Conservation (phyloP, 176 grass and related monocot species). For the Oryza punctata region DNA sequence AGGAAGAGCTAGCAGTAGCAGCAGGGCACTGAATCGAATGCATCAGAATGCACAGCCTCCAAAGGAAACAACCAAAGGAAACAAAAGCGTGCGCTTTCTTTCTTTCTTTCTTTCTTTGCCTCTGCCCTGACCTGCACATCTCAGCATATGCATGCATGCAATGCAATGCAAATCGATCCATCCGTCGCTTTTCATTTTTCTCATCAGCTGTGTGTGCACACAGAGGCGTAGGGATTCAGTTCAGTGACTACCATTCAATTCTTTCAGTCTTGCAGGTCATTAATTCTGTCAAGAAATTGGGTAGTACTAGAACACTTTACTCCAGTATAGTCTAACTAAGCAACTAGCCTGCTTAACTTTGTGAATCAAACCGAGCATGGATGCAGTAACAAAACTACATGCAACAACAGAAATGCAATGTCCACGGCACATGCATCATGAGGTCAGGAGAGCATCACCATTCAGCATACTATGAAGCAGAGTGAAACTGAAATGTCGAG, state of each 20-base stretch:
- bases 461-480: neutral
- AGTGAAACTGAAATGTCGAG: neutral
- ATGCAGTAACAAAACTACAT: neutral
- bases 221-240: neutral
- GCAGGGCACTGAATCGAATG: slow-evolving; percentile 87
- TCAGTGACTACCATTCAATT: neutral
- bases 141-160: neutral
- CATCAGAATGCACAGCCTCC: slow-evolving; percentile 13
- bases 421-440: neutral
- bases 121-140: neutral
- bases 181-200: neutral
- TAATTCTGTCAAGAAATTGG: neutral
- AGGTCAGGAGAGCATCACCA: neutral
- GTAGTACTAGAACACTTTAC: no score
- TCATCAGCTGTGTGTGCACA: neutral
- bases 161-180: neutral
- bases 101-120: neutral
- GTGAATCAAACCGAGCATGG: neutral
- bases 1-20: neutral
- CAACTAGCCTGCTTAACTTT: no score
- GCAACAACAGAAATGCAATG: neutral
- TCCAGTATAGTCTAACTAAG: neutral
- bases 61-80: slow-evolving; percentile 29
- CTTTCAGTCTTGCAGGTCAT: neutral
- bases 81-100: slow-evolving; percentile 13